Conservation (phyloP, 2,329 filamentous ascomycete species). For the Penicillium sp. region DNA sequence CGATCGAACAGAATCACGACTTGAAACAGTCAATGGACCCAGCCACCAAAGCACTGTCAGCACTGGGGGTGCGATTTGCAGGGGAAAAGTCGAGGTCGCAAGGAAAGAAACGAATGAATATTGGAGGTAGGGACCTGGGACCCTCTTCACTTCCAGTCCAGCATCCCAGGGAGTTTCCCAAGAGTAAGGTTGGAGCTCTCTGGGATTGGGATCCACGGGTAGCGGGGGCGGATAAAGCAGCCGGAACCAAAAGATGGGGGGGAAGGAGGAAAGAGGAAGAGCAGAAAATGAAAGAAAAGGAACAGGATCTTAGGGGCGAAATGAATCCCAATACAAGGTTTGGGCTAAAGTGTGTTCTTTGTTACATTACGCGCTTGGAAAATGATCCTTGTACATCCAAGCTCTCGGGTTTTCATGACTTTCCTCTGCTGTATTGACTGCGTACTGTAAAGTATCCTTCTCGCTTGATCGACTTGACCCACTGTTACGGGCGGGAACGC, state of each 20-base stretch:
- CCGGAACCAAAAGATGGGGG: not conserved
- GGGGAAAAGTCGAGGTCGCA: not conserved
- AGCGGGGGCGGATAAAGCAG: not conserved
- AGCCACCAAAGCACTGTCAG: not conserved
- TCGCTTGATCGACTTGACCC: not conserved
- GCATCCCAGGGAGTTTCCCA: not conserved
- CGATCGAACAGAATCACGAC: not conserved
- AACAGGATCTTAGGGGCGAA: not conserved
- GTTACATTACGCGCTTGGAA: not conserved
- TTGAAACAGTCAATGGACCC: not conserved
- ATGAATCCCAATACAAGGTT: not conserved
- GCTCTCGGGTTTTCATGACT: not conserved
- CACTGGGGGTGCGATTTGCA: not conserved
- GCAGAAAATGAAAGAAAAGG: not conserved
- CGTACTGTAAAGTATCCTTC: not conserved
- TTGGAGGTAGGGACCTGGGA: not conserved
- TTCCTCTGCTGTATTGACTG: too few relatives aligned
- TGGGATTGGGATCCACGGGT: too few relatives aligned
- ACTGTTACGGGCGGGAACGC: slow-evolving; percentile 1
- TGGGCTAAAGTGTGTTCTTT: not conserved
- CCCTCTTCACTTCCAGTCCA: not conserved
- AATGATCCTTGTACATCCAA: not conserved
- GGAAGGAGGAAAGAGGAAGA: not conserved
- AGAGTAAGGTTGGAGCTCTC: not conserved
- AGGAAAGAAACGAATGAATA: too few relatives aligned